phyloP scores from a whole-genome alignment of 352 stramenopile species.

The Pythium pyrilobum region DNA sequence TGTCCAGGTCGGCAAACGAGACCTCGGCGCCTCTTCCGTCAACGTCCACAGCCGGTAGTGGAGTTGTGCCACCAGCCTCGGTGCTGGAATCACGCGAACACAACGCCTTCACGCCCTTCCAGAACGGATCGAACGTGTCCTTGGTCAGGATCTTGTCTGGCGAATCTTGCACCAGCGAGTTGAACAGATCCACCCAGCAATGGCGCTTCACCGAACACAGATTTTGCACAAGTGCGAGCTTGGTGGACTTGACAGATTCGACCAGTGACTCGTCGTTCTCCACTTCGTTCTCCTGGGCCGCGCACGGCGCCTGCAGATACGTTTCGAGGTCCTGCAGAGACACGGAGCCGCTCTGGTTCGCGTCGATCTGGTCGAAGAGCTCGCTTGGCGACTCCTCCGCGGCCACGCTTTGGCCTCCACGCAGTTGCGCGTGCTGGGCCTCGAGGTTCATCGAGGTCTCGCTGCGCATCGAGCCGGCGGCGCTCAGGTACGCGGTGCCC shows the following conservation, averaged over 20 bases:
- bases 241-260: neutral
- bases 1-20: slow-evolving; percentile 5
- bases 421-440: neutral
- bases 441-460: neutral
- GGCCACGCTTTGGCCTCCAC: neutral
- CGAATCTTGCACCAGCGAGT: neutral
- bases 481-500: neutral
- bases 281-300: neutral
- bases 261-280: neutral
- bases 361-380: neutral
- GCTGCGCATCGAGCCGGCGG: neutral
- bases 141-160: neutral
- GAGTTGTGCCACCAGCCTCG: too few relatives aligned
- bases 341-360: neutral
- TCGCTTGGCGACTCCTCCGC: neutral
- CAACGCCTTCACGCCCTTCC: neutral
- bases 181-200: neutral
- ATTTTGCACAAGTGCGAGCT: neutral
- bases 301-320: neutral
- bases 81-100: neutral
- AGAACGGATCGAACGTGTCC: neutral
- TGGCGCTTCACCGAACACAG: neutral
- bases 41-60: neutral
- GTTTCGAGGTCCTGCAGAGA: neutral
- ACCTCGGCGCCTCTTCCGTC: neutral